Conservation (phyloP, 73 alveolate genomes). For the Tetrahymena borealis region DNA sequence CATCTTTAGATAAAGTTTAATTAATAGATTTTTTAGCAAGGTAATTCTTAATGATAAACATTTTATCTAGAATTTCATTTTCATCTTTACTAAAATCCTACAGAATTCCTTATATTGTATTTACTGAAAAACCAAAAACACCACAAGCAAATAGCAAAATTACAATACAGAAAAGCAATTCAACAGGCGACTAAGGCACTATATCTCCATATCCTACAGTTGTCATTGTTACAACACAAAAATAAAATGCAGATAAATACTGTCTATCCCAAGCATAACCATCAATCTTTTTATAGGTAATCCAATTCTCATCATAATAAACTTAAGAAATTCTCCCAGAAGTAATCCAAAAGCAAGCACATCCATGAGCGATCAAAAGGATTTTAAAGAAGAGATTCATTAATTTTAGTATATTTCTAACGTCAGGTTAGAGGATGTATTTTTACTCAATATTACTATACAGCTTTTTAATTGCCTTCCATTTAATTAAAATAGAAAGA, state of each 20-base stretch:
- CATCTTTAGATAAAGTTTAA: neutral
- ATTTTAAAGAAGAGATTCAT: neutral
- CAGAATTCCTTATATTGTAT: neutral
- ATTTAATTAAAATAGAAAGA: neutral
- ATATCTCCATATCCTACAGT: conserved; percentile 44
- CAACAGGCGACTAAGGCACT: neutral
- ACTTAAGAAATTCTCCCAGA: neutral
- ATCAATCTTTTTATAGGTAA: neutral
- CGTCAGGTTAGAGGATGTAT: neutral
- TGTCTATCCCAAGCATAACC: neutral
- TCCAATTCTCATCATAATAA: neutral
- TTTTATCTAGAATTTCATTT: neutral
- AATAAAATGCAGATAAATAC: conserved; percentile 24
- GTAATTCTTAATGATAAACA: neutral
- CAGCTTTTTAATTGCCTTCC: neutral
- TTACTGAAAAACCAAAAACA: neutral
- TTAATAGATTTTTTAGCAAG: neutral
- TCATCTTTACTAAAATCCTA: neutral
- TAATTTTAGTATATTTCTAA: neutral
- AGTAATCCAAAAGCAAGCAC: neutral
- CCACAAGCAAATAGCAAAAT: neutral
- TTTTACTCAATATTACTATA: neutral
- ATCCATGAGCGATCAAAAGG: neutral
- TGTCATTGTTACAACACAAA: conserved; percentile 21
- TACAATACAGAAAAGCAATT: neutral